phyloP scores from a whole-genome alignment of 2,329 filamentous ascomycete genomes.

The Tolypocladium inflatum region DNA sequence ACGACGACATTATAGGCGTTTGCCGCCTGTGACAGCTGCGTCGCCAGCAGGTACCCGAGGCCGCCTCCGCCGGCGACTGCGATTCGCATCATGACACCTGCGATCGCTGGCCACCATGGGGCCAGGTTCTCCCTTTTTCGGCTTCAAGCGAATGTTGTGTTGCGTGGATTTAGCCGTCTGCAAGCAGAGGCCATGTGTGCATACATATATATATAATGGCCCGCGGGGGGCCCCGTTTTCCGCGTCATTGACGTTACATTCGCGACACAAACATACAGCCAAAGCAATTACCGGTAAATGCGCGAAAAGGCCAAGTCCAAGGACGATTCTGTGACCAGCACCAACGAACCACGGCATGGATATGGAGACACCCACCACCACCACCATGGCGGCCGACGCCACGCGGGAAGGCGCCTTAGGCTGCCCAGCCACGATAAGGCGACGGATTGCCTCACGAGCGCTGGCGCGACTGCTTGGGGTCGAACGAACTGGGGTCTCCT shows the following conservation, averaged over 20 bases:
- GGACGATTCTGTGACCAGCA: slow-evolving; percentile 5
- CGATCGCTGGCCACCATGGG: slow-evolving; percentile 8
- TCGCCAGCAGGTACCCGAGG: slow-evolving; percentile 34
- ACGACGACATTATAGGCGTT: slow-evolving; percentile 61
- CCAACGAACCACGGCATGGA: slow-evolving; percentile 3
- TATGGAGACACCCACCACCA: slow-evolving; percentile 2
- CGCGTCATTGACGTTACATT: slow-evolving; percentile 16
- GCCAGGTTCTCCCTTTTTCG: background rate
- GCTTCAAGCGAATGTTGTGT: background rate
- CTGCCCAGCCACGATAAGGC: background rate
- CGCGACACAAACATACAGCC: slow-evolving; percentile 5
- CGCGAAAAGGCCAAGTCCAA: slow-evolving; percentile 3
- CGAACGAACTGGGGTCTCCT: background rate
- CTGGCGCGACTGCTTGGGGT: background rate
- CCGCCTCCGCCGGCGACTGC: slow-evolving; percentile 37
- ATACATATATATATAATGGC: slow-evolving; percentile 9
- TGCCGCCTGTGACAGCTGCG: slow-evolving; percentile 44
- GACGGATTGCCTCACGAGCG: background rate
- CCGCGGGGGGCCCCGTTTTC: slow-evolving; percentile 7
- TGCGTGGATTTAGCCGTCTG: background rate
- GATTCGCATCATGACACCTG: slow-evolving; percentile 35
- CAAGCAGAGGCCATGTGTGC: slow-evolving; percentile 2
- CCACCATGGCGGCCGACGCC: slow-evolving; percentile 1
- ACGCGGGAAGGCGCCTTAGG: slow-evolving; percentile 4
- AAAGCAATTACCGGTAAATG: slow-evolving; percentile 9